Conservation (phyloP, 2,329 filamentous ascomycete species). For the Cryoendolithus antarcticus region DNA sequence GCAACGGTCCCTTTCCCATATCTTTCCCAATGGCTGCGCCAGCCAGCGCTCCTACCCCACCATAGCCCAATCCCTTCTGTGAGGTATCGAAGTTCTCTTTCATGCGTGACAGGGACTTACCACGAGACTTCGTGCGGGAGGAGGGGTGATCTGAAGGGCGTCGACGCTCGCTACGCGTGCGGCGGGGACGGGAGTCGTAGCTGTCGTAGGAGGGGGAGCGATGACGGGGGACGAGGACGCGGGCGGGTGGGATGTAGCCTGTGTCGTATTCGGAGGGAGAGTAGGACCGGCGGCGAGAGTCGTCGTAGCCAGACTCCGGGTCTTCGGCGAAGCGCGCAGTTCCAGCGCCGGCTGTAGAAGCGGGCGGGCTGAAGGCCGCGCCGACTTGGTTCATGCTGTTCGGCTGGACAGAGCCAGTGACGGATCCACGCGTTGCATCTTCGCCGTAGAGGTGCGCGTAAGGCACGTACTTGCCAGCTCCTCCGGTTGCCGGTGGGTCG, state of each 20-base stretch:
- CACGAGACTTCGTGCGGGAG: constrained; percentile 6
- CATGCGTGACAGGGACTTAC: constrained; percentile 15
- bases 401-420: constrained; percentile 13
- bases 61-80: constrained; percentile 15
- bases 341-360: too few relatives aligned
- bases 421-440: constrained; percentile 5
- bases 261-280: neutral
- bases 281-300: neutral
- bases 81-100: constrained; percentile 16
- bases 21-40: constrained; percentile 18
- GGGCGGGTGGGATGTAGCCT: neutral
- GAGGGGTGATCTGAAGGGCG: constrained; percentile 4
- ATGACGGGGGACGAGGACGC: neutral
- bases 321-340: too few relatives aligned
- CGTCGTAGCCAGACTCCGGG: neutral
- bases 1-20: constrained; percentile 14
- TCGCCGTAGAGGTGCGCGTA: constrained; percentile 23
- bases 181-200: constrained; percentile 2
- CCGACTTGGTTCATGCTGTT: constrained; percentile 13
- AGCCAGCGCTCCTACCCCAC: constrained; percentile 18
- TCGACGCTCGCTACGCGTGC: constrained; percentile 10
- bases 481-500: neutral
- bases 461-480: constrained; percentile 16
- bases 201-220: constrained; percentile 9
- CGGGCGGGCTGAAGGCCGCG: constrained; percentile 3